Conservation (phyloP, 1,284 basidiomycete genomes). For the Lignosus rhinocerotis region DNA sequence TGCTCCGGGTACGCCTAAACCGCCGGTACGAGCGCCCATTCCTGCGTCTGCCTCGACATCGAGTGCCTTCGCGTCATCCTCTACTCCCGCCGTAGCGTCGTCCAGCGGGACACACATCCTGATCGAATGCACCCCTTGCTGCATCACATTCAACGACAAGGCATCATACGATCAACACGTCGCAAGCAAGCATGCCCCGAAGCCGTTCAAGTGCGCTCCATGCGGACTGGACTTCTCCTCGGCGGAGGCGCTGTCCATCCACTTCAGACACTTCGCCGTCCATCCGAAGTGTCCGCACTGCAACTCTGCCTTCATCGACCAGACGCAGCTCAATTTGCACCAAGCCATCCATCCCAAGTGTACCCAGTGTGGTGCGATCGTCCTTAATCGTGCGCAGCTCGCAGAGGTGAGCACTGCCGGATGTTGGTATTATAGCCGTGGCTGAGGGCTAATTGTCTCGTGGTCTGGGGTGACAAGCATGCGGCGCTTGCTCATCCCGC, state of each 20-base stretch:
- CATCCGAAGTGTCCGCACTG: slow-evolving; percentile 20
- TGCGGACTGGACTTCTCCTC: slow-evolving; percentile 19
- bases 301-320: slow-evolving; percentile 15
- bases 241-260: slow-evolving; percentile 13
- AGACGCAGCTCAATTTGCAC: slow-evolving; percentile 13
- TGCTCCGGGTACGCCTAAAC: background rate
- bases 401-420: slow-evolving; percentile 13
- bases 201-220: slow-evolving; percentile 15
- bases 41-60: background rate
- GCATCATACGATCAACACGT: slow-evolving; percentile 4
- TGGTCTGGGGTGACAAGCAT: slow-evolving; percentile 7
- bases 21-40: background rate
- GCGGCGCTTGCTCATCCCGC: slow-evolving; percentile 4
- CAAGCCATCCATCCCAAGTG: slow-evolving; percentile 17
- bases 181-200: slow-evolving; percentile 4
- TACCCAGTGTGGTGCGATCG: slow-evolving; percentile 6
- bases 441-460: background rate
- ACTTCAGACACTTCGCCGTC: slow-evolving; percentile 6
- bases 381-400: slow-evolving; percentile 8
- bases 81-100: background rate
- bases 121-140: slow-evolving; percentile 14
- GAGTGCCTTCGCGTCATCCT: background rate
- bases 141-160: slow-evolving; percentile 7
- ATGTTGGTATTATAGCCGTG: background rate
- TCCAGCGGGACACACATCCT: background rate